Conservation (phyloP, 208 protist species). For the Strigomonas culicis region DNA sequence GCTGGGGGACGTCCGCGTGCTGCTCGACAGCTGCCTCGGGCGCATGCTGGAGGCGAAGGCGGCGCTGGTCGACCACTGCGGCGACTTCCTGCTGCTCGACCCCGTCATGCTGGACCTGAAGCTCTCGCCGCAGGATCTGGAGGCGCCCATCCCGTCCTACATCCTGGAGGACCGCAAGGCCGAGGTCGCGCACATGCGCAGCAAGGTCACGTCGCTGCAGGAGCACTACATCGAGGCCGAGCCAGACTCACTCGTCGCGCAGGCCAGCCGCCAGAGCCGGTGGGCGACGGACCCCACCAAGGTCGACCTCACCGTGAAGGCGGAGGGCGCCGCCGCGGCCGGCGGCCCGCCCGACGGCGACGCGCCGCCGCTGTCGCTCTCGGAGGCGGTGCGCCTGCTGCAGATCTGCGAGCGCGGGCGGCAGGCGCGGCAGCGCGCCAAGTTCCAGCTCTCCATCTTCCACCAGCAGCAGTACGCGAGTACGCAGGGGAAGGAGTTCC, state of each 20-base stretch:
- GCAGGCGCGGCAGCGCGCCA: constrained; percentile 93
- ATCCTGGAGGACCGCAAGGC: constrained; percentile 82
- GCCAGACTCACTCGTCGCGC: constrained; percentile 59
- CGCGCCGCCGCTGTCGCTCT: constrained; percentile 52
- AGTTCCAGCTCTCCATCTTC: constrained; percentile 86
- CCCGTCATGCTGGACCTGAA: constrained; percentile 92
- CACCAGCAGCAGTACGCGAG: constrained; percentile 76
- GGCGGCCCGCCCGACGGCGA: background rate
- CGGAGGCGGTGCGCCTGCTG: constrained; percentile 86
- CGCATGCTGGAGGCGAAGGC: constrained; percentile 93
- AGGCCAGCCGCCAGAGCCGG: constrained; percentile 20
- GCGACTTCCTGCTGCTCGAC: constrained; percentile 85
- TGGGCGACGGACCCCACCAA: constrained; percentile 34
- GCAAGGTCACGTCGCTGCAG: constrained; percentile 75
- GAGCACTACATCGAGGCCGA: constrained; percentile 68
- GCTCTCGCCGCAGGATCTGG: constrained; percentile 73
- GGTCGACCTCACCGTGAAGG: constrained; percentile 16
- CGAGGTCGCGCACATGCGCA: constrained; percentile 60
- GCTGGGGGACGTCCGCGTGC: constrained; percentile 79
- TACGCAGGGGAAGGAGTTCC: constrained; percentile 48
- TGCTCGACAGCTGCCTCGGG: constrained; percentile 90
- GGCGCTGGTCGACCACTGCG: constrained; percentile 66
- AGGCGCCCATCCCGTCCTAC: constrained; percentile 87
- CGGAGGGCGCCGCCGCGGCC: constrained; percentile 2
- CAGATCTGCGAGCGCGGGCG: constrained; percentile 93